Base-by-base conservation (phyloP, 2,329 filamentous ascomycete genomes). In the Cercospora berteroae region DNA sequence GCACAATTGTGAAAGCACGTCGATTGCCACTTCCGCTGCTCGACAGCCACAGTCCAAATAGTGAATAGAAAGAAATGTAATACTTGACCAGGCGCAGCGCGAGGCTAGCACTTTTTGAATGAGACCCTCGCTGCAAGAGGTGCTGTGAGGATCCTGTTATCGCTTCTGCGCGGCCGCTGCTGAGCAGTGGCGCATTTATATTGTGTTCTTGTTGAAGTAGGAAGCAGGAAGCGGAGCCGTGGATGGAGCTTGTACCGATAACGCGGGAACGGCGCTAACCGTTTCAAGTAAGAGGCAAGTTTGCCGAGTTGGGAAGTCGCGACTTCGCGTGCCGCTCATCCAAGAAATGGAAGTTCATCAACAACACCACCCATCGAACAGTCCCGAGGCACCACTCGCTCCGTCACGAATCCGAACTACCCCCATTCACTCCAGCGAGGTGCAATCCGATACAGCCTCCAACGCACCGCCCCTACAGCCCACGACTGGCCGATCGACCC, bases 291-390 rank as follows among this genome's bases (percentile, higher is more conserved):
- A 48, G 16, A 57, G 27, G 55, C 55, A 57, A 57, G 27, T 57
- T 33, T 57, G 27, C 55, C 55, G 29, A 55, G n/a, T 36, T 16
- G 55, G 16, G 18, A 20, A 23, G 27, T 58, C 55, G 55, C 55
- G 55, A 58, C 55, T 58, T 31, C 55, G 55, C 55, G 55, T 58
- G 8, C 36, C 55, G 27, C 55, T 57, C 55, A 20, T 33, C 55
- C 55, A 58, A 58, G 55, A 58, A 58, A 33, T 36, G n/a, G 27
- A 36, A 58, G 25, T 36, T 36, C 55, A 58, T 58, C 55, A 58
- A 58, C 55, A 58, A 58, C 55, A 58, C 31, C 55, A 58, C 55
- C 55, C 27, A 58, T 58, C 55, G 27, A 42, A 58, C 55, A 18
- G 31, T 36, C n/a, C n/a, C 23, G 27, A 58, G 27, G 55, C 55